Evolutionary conservation across 2,329 filamentous ascomycete species (phyloP).

Genomic region (Aureobasidium sp.): DNA sequence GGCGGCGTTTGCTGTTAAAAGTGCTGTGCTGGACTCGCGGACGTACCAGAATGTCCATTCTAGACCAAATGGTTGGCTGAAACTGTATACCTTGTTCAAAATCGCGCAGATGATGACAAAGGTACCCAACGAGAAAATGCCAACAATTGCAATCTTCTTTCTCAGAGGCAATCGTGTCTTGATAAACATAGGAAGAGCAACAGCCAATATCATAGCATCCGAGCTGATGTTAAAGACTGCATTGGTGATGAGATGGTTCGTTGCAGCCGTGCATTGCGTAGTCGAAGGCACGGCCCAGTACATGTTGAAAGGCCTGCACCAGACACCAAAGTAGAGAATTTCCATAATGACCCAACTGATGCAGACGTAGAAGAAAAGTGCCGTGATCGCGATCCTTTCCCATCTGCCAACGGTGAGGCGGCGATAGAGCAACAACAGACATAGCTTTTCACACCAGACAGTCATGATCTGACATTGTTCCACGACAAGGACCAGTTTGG

Average conservation of each 20-base stretch:
- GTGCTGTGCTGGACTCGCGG: constrained; percentile 50
- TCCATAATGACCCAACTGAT: constrained; percentile 32
- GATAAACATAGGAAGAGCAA: constrained; percentile 39
- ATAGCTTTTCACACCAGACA: constrained; percentile 33
- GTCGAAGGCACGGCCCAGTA: constrained; percentile 29
- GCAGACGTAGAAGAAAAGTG: constrained; percentile 28
- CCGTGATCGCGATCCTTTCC: constrained; percentile 30
- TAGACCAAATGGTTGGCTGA: background rate
- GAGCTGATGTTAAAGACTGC: constrained; percentile 38
- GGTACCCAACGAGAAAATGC: constrained; percentile 49
- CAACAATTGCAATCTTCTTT: constrained; percentile 47
- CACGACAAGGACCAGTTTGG: constrained; percentile 32
- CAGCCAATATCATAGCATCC: constrained; percentile 37
- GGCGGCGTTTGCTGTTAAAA: constrained; percentile 54
- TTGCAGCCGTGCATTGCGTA: constrained; percentile 34
- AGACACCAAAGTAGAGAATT: constrained; percentile 32
- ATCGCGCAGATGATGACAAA: constrained; percentile 50
- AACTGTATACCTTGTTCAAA: constrained; percentile 50
- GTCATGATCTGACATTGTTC: constrained; percentile 31
- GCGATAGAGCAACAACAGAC: constrained; percentile 31
- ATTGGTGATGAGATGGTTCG: constrained; percentile 31
- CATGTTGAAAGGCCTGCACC: constrained; percentile 31
- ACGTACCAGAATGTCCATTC: constrained; percentile 49
- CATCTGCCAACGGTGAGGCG: constrained; percentile 29
- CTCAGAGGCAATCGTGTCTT: constrained; percentile 34